Percentiles rank a stretch among this genome's conserved stretches.
Conservation (phyloP, 2,329 filamentous ascomycete genomes). For the Biscogniauxia mediterranea region DNA sequence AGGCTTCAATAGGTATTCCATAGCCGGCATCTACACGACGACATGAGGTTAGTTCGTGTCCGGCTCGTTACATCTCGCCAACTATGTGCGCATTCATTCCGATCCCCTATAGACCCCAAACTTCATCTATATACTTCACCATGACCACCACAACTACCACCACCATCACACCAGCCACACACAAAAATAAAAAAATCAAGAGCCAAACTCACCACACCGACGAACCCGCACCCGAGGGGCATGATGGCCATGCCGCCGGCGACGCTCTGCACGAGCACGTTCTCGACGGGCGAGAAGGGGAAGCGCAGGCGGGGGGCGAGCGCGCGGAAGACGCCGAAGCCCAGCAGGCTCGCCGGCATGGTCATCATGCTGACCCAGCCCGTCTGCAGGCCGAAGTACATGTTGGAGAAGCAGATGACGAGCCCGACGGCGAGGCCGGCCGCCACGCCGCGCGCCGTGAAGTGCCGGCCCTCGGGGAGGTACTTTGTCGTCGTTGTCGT, state of each 20-base stretch:
- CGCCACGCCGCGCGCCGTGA: constrained; percentile 77
- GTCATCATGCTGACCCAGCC: constrained; percentile 78
- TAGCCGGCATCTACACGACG: constrained; percentile 65
- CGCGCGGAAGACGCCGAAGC: constrained; percentile 88
- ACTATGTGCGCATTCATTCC: no score
- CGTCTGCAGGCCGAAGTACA: constrained; percentile 97
- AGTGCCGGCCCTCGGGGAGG: constrained; percentile 59
- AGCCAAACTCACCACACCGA: constrained; percentile 75
- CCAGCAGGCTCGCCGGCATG: constrained; percentile 92
- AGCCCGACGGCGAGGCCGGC: constrained; percentile 83
- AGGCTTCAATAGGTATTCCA: constrained; percentile 78
- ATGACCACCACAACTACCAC: no score
- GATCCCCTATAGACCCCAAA: no score
- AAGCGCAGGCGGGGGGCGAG: constrained; percentile 69
- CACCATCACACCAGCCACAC: no score
- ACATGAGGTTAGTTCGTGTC: constrained; percentile 4
- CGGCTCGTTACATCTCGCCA: background rate
- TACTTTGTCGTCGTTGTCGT: constrained; percentile 16
- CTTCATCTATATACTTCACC: background rate
- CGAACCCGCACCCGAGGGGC: constrained; percentile 93
- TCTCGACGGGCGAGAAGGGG: constrained; percentile 92
- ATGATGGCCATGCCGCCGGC: constrained; percentile 95
- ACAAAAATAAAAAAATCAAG: background rate
- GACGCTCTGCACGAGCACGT: constrained; percentile 94
- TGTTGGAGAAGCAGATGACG: constrained; percentile 93